Evolutionary conservation across 2,329 filamentous ascomycete genomes (phyloP), one percentile per base, ranked within the genome.

Genomic region (Fusarium buharicum): DNA sequence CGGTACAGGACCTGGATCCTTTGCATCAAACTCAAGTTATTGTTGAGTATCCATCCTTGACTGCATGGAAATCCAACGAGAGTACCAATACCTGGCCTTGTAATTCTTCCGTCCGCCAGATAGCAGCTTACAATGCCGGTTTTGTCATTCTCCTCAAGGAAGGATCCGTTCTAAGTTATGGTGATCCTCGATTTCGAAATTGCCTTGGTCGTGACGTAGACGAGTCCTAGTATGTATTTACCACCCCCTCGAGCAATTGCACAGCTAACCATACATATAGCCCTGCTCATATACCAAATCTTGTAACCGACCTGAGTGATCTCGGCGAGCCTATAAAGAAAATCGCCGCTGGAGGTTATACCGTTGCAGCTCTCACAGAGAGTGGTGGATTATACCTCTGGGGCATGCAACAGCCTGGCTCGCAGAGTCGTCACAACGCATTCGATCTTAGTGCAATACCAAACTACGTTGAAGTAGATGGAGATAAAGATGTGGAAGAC

Each of bases 381-480:
- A 84, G 82, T 3, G 78, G 82, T 28, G 83, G 86, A 54, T 71
- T 89, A 2, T 90, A 90, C 67, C 70, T 84, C 20, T 90, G 87
- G 87, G 87, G 88, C 3, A 71, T 70, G 39, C 27, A 55, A 14
- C 51, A 67, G 2, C 56, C 59, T 6, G 69, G 70, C 8, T 48
- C 58, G 1, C 64, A 62, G 27, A 72, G 74, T n/a, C 74, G 76
- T 5, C 69, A 70, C 11, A 67, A 68, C n/a, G 64, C 72, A 22
- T 69, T 81, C 28, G 49, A 60, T 1, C 64, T 80, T 16, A 59
- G 40, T 10, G 60, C 50, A 3, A 50, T 73, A 9, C 81, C 83
- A 2, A 76, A 71, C 28, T 83, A 83, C 1, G 69, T 82, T 1
- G 77, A 81, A 9, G 73, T 85, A 1, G 77, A 80, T 6, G 75